A percentile compares a stretch with the other conserved stretches of the same genome.
phyloP scores from a whole-genome alignment of 1,284 basidiomycete species.

The Moniliophthora roreri region DNA sequence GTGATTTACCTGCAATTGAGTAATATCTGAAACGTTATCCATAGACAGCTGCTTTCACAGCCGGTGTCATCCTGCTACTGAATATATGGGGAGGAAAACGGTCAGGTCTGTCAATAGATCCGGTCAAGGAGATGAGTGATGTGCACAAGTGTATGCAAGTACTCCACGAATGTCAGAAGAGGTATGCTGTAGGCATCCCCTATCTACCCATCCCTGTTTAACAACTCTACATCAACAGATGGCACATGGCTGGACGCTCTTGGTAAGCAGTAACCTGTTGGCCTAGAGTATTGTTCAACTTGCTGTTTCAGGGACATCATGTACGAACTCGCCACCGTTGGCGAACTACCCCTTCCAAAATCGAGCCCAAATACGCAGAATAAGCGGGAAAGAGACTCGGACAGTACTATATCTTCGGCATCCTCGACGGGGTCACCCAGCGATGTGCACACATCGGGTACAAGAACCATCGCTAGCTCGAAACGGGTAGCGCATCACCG shows the following conservation, averaged over 20 bases:
- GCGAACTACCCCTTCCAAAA: constrained; percentile 62
- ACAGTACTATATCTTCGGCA: constrained; percentile 31
- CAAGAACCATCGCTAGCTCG: too few species aligned
- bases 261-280: constrained; percentile 28
- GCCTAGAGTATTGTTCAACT: background rate
- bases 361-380: constrained; percentile 44
- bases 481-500: too few species aligned
- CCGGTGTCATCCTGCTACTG: constrained; percentile 68
- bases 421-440: too few species aligned
- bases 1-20: too few species aligned
- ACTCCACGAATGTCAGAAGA: constrained; percentile 50
- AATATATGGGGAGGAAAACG: constrained; percentile 74
- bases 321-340: constrained; percentile 65
- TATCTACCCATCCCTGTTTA: background rate
- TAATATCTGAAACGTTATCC: too few species aligned
- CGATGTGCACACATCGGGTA: too few species aligned
- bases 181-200: constrained; percentile 28
- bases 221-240: constrained; percentile 32
- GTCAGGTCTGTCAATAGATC: constrained; percentile 52
- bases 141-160: constrained; percentile 71
- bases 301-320: constrained; percentile 55
- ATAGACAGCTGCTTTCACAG: constrained; percentile 52
- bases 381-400: constrained; percentile 63
- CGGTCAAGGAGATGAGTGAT: constrained; percentile 65
- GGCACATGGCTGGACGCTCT: constrained; percentile 47